Conservation (phyloP, 352 stramenopile genomes). For the Globisporangium canariense region DNA sequence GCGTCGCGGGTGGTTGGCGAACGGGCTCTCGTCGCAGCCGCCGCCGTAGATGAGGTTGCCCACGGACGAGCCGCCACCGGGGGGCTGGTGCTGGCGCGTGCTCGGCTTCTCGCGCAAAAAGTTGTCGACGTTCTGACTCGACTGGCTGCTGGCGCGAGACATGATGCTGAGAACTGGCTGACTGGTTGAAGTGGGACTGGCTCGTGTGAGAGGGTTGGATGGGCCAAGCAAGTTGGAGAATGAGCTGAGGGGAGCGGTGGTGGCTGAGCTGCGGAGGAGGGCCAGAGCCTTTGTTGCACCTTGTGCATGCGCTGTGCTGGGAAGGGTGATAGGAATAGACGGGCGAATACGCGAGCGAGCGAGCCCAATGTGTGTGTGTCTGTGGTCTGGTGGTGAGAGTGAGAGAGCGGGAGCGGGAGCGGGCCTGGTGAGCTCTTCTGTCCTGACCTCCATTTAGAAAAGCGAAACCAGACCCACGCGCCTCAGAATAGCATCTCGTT, state of each 20-base stretch:
- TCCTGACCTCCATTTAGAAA: constrained; percentile 6
- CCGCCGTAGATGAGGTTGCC: constrained; percentile 78
- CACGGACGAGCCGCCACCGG: constrained; percentile 65
- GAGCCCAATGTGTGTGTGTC: background rate
- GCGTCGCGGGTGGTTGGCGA: constrained; percentile 49
- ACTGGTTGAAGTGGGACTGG: constrained; percentile 7
- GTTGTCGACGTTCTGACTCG: constrained; percentile 80
- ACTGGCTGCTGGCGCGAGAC: constrained; percentile 53
- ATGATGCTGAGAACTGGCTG: constrained; percentile 25
- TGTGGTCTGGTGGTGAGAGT: background rate
- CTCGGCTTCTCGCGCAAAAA: constrained; percentile 73
- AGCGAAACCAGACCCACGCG: constrained; percentile 1
- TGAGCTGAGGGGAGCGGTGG: constrained; percentile 17
- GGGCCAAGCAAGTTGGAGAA: constrained; percentile 26
- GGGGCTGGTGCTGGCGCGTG: constrained; percentile 66
- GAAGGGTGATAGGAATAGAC: constrained; percentile 1
- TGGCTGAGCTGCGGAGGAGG: background rate
- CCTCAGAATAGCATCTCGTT: constrained; percentile 1
- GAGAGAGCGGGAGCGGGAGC: background rate
- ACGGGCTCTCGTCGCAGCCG: constrained; percentile 42
- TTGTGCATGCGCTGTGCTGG: background rate
- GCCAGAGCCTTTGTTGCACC: background rate
- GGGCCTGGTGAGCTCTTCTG: background rate
- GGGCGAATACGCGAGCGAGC: background rate
- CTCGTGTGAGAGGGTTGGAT: background rate